Base-by-base conservation (phyloP, 2,329 filamentous ascomycete species). In the Scedosporium apiospermum region DNA sequence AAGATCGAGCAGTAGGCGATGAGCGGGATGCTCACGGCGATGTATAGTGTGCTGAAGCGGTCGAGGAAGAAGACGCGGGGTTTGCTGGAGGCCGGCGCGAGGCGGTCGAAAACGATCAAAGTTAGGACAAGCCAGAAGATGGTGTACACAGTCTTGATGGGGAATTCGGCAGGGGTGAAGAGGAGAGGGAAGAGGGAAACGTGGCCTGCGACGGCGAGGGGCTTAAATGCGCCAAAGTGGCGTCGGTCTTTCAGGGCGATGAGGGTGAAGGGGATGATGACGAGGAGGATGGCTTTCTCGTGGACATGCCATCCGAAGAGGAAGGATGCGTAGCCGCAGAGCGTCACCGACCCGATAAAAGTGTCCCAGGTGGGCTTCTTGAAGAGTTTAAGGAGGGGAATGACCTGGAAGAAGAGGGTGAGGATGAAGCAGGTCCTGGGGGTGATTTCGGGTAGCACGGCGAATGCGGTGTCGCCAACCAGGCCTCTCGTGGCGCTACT, bases 261-360 rank as follows among this genome's bases (percentile, higher is more conserved):
- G 65, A 99, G 82, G 68, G 90, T 96, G 79, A 98, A 98, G 0
- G 95, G 95, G 58, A 98, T 90, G 67, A 99, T 92, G 71, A 98
- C 89, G 21, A 98, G 84, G 23, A 99, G 82, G 63, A 99, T 90
- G 1, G 95, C 95, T 75, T 99, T 99, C 72, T 99, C 95, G 70
- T 99, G 95, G 7, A 99, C 95, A 71, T 99, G 95, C 92, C 93
- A 99, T 63, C 95, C 93, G 69, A 98, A 98, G 9, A 99, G 82
- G 77, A 99, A 99, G 0, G 93, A 97, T 0, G 93, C 90, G 71
- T 97, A 99, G 64, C 91, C 95, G 71, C 95, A 98, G 16, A 98
- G 85, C 0, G 93, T 97, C 55, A 96, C 84, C 0, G 91, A 88
- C 3, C 91, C 91, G 51, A 98, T 83, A 71, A 99, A 98, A 63